Base-by-base conservation (phyloP, 257 asterid species). In the Solanum chiquidenum region DNA sequence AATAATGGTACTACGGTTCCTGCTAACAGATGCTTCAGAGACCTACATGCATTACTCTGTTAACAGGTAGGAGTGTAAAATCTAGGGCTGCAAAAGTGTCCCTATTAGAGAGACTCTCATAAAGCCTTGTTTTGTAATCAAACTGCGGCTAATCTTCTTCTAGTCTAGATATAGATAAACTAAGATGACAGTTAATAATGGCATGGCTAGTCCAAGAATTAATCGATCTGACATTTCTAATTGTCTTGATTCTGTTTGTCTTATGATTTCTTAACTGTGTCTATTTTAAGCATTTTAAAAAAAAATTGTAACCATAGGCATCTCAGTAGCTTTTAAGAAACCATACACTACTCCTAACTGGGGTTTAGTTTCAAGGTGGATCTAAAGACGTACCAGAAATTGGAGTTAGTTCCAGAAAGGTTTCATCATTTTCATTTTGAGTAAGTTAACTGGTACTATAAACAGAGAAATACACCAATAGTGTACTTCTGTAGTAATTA, bases 1-100 rank as follows among this genome's bases (percentile, higher is more conserved):
- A 87, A 97, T 97, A 34, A 97, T 97, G n/a, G 99, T 95, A 88
- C 99, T 97, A 89, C 99, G 98, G 93, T 95, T 97, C 90, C 98
- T 94, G 93, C 96, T 97, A 72, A 94, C 98, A 69, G 99, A 97
- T 88, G 99, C 98, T 92, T 97, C 99, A 62, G 99, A 97, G 88
- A 97, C 95, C 99, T 96, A 92, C 91, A 91, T 33, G 42, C 42
- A 87, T n/a, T 73, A 52, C 74, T 88, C 89, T 73, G 84, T 75
- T 74, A 91, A 90, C 29, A 29, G 69, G 9, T 18, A 16, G 66
- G 62, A 77, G 40, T 14, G n/a, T 31, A 80, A 80, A 80, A 46
- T 46, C 11, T 1, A 80, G 42, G 68, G 85, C 6, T 31, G 85
- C 85, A 80, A 80, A 42, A 42, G 25, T 5, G 5, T 46, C 42